Percentiles rank a stretch among this genome's conserved stretches.
These are phyloP conservation scores for Dipodascus geniculatus DNA, from an alignment of 805 yeast species.

Conservation along the genomic window DNA sequence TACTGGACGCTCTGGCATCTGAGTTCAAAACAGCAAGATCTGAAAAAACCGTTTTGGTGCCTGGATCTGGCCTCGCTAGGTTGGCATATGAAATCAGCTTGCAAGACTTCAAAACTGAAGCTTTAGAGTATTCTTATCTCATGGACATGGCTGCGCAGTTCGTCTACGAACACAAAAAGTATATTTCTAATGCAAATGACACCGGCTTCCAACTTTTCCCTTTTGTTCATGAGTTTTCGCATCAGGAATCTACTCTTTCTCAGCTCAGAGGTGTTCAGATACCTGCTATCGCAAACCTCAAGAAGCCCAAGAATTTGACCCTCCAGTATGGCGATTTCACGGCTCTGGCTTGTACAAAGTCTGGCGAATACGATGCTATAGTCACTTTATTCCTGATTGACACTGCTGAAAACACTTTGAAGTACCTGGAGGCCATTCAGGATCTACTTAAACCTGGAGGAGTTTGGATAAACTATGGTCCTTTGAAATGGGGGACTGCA, in stretches of 20 bases:
- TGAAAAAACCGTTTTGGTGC: constrained; percentile 43
- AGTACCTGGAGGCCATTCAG: constrained; percentile 58
- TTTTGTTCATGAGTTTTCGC: constrained; percentile 53
- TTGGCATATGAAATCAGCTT: constrained; percentile 50
- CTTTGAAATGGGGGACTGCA: constrained; percentile 82
- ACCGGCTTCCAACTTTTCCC: constrained; percentile 20
- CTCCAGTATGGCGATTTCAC: constrained; percentile 50
- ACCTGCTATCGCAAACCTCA: constrained; percentile 15
- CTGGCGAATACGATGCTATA: constrained; percentile 28
- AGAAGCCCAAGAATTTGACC: neutral
- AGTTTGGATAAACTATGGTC: constrained; percentile 85
- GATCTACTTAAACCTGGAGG: constrained; percentile 37
- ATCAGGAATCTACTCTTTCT: constrained; percentile 37
- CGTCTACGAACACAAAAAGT: constrained; percentile 9
- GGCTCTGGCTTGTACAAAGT: constrained; percentile 30
- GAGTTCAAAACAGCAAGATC: constrained; percentile 16
- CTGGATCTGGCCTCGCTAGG: constrained; percentile 84
- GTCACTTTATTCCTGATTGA: constrained; percentile 67
- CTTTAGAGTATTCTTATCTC: constrained; percentile 64
- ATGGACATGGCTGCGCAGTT: constrained; percentile 49
- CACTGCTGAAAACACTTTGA: constrained; percentile 79
- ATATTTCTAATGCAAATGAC: neutral
- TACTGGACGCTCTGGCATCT: constrained; percentile 30
- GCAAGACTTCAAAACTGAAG: constrained; percentile 38
- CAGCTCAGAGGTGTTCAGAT: constrained; percentile 39